Evolutionary conservation across 2,329 filamentous ascomycete genomes (phyloP).

Genomic region (Sphaerulina musiva): DNA sequence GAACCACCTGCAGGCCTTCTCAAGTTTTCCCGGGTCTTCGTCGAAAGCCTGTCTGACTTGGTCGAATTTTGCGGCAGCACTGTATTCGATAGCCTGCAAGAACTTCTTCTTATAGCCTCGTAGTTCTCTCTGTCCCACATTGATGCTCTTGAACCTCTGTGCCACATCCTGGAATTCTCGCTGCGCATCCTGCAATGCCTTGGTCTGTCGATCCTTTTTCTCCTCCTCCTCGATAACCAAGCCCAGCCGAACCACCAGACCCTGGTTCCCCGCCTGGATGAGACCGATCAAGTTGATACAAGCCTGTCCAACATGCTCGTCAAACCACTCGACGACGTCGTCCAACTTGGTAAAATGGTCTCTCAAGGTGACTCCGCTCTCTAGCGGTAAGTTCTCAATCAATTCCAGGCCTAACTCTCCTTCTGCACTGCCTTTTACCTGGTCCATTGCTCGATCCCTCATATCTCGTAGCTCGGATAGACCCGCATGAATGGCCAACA

Average conservation of each 20-base stretch:
- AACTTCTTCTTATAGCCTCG: constrained; percentile 98
- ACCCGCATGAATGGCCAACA: constrained; percentile 84
- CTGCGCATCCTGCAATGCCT: constrained; percentile 87
- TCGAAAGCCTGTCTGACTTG: constrained; percentile 67
- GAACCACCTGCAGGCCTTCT: constrained; percentile 89
- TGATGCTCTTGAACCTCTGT: constrained; percentile 88
- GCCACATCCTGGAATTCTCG: constrained; percentile 95
- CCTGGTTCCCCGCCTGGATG: constrained; percentile 77
- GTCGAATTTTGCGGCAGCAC: constrained; percentile 67
- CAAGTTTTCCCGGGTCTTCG: constrained; percentile 72
- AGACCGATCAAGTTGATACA: constrained; percentile 86
- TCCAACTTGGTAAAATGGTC: constrained; percentile 87
- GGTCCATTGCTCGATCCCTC: constrained; percentile 90
- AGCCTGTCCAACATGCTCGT: constrained; percentile 83
- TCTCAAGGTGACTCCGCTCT: constrained; percentile 65
- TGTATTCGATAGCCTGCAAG: constrained; percentile 67
- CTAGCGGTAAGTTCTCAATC: constrained; percentile 63
- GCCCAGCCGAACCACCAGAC: constrained; percentile 83
- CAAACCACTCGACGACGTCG: constrained; percentile 85
- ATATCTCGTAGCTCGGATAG: constrained; percentile 89
- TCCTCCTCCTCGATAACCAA: constrained; percentile 93
- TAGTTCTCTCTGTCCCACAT: constrained; percentile 74
- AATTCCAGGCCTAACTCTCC: constrained; percentile 95
- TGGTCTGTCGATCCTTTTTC: constrained; percentile 86
- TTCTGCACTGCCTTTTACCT: constrained; percentile 66